These are phyloP conservation scores for Talaromyces stipitatus DNA, from an alignment of 495 filamentous ascomycete species.

Conservation along the genomic window DNA sequence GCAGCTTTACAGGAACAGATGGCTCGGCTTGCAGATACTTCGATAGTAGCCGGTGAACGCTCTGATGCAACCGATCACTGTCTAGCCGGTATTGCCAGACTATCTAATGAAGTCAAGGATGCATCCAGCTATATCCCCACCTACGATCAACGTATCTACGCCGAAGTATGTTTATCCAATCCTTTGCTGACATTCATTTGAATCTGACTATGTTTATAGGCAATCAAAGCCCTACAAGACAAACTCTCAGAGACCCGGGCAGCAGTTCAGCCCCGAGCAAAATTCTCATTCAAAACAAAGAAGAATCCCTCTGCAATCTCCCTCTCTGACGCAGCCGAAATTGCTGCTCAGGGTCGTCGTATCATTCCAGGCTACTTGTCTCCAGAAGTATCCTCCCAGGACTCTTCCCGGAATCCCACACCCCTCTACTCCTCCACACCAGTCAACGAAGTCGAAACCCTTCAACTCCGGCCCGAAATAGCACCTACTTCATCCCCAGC, in stretches of 20 bases:
- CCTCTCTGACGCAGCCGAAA: constrained; percentile 45
- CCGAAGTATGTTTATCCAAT: constrained; percentile 42
- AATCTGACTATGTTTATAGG: constrained; percentile 29
- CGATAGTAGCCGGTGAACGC: constrained; percentile 48
- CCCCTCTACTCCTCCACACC: constrained; percentile 46
- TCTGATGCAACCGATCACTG: constrained; percentile 61
- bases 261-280: constrained; percentile 53
- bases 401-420: constrained; percentile 44
- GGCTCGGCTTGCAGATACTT: constrained; percentile 42
- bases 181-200: neutral
- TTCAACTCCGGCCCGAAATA: constrained; percentile 24
- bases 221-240: constrained; percentile 60
- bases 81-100: constrained; percentile 54
- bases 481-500: constrained; percentile 31
- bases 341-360: constrained; percentile 40
- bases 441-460: constrained; percentile 35
- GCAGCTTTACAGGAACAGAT: constrained; percentile 57
- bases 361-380: constrained; percentile 35
- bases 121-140: constrained; percentile 60
- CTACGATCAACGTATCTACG: constrained; percentile 70
- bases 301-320: constrained; percentile 52
- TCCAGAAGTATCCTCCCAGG: constrained; percentile 35
- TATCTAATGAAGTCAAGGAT: constrained; percentile 64
- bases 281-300: constrained; percentile 67
- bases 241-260: constrained; percentile 53